Conservation (phyloP, 495 filamentous ascomycete species). For the Annulohypoxylon bovei region DNA sequence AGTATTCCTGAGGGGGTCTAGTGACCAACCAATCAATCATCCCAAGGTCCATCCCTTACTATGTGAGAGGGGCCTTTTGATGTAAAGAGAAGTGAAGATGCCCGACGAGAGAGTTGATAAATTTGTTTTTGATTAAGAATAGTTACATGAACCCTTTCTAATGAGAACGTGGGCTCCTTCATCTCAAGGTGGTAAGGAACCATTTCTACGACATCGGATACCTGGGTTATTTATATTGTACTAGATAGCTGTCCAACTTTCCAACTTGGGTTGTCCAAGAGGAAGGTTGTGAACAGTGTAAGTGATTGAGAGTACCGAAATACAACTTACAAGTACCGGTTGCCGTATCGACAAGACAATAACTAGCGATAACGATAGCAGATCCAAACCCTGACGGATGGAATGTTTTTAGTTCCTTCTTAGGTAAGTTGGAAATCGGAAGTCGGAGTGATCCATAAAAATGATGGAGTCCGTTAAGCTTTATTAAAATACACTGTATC, state of each 20-base stretch:
- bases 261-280: neutral
- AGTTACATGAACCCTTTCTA: neutral
- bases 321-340: neutral
- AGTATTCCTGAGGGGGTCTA: slow-evolving; percentile 36
- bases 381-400: slow-evolving; percentile 15
- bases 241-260: too few relatives aligned
- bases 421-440: slow-evolving; percentile 27
- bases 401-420: slow-evolving; percentile 29
- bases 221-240: neutral
- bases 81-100: slow-evolving; percentile 10
- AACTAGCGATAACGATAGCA: slow-evolving; percentile 12
- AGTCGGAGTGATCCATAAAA: neutral
- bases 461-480: neutral
- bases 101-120: neutral
- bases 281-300: neutral
- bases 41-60: slow-evolving; percentile 16
- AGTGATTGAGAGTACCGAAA: neutral
- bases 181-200: neutral
- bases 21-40: slow-evolving; percentile 23
- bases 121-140: neutral
- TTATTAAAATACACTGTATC: slow-evolving; percentile 6
- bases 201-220: neutral
- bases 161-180: neutral
- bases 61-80: slow-evolving; percentile 7
- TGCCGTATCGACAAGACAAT: slow-evolving; percentile 24